A percentile compares a stretch with the other conserved stretches of the same genome.
Conservation (phyloP, 2,329 filamentous ascomycete genomes). For the Malbranchea zuffiana region DNA sequence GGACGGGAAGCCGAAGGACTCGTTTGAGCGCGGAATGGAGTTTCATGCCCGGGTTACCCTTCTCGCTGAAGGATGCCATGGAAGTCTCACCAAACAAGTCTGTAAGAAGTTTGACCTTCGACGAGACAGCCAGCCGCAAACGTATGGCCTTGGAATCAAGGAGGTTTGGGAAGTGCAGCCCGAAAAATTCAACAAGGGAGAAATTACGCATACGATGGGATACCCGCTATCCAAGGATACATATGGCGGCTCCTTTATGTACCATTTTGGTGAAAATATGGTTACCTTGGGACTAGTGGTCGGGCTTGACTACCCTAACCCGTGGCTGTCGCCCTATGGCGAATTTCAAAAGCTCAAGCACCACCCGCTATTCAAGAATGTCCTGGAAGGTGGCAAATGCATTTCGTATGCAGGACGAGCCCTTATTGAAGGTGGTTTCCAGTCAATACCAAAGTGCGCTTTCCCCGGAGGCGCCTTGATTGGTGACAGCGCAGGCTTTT, state of each 20-base stretch:
- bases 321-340: slow-evolving; percentile 87
- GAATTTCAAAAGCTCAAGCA: slow-evolving; percentile 99
- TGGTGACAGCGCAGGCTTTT: slow-evolving; percentile 88
- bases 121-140: slow-evolving; percentile 82
- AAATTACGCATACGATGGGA: slow-evolving; percentile 82
- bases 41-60: slow-evolving; percentile 88
- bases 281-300: slow-evolving; percentile 86
- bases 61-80: slow-evolving; percentile 90
- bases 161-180: slow-evolving; percentile 96
- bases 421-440: slow-evolving; percentile 88
- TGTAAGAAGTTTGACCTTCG: slow-evolving; percentile 88
- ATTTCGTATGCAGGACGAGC: slow-evolving; percentile 91
- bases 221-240: slow-evolving; percentile 81
- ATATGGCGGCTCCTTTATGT: slow-evolving; percentile 98
- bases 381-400: slow-evolving; percentile 93
- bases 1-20: slow-evolving; percentile 74
- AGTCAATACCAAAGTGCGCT: slow-evolving; percentile 92
- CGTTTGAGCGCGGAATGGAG: slow-evolving; percentile 94
- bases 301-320: slow-evolving; percentile 90
- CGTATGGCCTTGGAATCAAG: slow-evolving; percentile 87
- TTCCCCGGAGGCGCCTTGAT: slow-evolving; percentile 94
- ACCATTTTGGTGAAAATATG: slow-evolving; percentile 96
- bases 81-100: slow-evolving; percentile 87
- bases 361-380: slow-evolving; percentile 76
- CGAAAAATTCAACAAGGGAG: slow-evolving; percentile 78